phyloP scores from a whole-genome alignment of 345 rosid species.

The Excoecaria agallocha region DNA sequence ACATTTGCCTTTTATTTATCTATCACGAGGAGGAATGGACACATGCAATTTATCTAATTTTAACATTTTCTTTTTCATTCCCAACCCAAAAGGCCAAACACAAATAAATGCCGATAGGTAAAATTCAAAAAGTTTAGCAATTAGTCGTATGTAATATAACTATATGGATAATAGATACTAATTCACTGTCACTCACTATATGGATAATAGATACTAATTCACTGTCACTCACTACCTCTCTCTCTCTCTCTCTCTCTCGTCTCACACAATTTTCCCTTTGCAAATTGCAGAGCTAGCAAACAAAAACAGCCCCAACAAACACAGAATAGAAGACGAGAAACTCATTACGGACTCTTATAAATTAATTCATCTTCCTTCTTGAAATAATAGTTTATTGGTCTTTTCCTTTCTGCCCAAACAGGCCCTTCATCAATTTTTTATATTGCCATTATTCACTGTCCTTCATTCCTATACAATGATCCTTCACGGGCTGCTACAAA shows the following conservation, averaged over 20 bases:
- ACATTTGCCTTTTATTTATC: no score
- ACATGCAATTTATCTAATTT: no score
- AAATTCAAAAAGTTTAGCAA: no score
- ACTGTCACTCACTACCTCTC: neutral
- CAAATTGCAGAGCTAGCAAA: neutral
- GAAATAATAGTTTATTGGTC: neutral
- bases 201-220: no score
- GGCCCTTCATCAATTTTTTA: neutral
- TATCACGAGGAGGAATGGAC: no score
- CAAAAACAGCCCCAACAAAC: neutral
- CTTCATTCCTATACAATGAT: neutral
- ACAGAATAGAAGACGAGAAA: neutral
- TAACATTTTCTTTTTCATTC: no score
- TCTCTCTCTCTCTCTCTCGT: neutral
- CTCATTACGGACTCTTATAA: neutral
- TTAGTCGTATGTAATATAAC: no score
- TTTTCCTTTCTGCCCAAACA: neutral
- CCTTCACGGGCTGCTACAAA: slow-evolving; percentile 56
- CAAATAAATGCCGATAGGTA: no score
- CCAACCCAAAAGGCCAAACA: no score
- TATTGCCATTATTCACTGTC: neutral
- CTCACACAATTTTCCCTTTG: neutral
- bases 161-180: no score
- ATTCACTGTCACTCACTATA: no score
- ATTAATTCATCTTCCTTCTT: neutral